Conservation (phyloP, 202 grass and related monocot species). For the Panicum hallii region DNA sequence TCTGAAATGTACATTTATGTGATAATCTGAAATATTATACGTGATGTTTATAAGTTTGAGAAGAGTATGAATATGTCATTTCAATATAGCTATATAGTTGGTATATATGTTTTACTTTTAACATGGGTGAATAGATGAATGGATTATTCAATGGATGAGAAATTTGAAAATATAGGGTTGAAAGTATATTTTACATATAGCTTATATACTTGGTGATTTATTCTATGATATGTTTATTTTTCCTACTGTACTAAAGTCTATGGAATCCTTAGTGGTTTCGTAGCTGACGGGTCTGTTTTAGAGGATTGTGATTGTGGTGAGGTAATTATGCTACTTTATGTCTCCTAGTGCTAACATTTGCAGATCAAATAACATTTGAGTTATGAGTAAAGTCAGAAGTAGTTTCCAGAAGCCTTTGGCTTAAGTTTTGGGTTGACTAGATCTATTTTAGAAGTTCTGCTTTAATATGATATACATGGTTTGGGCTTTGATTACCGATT, state of each 20-base stretch:
- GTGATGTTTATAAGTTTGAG: not conserved
- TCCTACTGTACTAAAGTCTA: not conserved
- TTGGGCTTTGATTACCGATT: not conserved
- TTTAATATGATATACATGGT: no score
- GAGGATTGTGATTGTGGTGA: not conserved
- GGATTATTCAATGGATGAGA: no score
- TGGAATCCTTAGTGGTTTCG: not conserved
- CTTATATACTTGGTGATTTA: not conserved
- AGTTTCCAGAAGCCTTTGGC: not conserved
- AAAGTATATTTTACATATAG: not conserved
- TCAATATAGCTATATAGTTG: not conserved
- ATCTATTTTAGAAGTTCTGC: not conserved
- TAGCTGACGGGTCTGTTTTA: not conserved
- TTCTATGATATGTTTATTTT: no score
- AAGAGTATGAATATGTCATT: not conserved
- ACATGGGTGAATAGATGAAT: not conserved
- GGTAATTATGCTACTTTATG: not conserved
- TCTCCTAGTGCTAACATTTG: no score
- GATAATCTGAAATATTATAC: not conserved
- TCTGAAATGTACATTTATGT: not conserved
- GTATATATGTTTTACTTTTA: not conserved
- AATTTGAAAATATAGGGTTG: not conserved
- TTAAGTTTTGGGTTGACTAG: not conserved
- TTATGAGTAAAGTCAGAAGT: not conserved
- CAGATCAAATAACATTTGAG: no score